Evolutionary conservation across 1,284 basidiomycete species (phyloP).

Genomic region (Fomes fomentarius): DNA sequence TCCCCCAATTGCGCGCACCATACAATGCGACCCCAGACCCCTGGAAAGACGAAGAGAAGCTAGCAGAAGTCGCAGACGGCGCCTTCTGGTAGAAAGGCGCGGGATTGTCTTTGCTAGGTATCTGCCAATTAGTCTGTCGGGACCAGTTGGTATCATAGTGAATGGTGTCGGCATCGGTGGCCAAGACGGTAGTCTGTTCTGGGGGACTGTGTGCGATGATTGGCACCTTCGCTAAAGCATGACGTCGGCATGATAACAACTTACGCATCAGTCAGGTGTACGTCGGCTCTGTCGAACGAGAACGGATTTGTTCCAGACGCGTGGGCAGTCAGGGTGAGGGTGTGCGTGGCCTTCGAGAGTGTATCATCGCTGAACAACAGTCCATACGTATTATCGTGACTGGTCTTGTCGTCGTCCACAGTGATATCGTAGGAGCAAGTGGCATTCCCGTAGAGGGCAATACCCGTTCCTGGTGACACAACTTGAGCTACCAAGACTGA

Average conservation of each 20-base stretch:
- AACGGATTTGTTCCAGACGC: neutral
- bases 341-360: neutral
- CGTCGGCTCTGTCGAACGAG: neutral
- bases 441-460: neutral
- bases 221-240: too few relatives aligned
- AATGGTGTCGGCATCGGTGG: conserved; percentile 31
- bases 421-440: neutral
- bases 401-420: neutral
- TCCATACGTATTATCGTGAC: neutral
- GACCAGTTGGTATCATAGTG: conserved; percentile 34
- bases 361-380: neutral
- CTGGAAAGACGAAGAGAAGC: conserved; percentile 7
- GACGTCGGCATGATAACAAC: neutral
- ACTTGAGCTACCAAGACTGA: neutral
- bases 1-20: conserved; percentile 3
- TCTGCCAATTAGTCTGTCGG: conserved; percentile 16
- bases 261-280: neutral
- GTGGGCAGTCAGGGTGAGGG: neutral
- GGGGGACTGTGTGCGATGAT: neutral
- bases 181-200: conserved; percentile 19
- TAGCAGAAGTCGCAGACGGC: conserved; percentile 10
- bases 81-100: conserved; percentile 32
- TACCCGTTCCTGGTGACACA: neutral
- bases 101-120: conserved; percentile 34
- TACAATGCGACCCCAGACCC: conserved; percentile 2